Evolutionary conservation across 345 rosid genomes (phyloP).

Genomic region (Litchi chinensis): DNA sequence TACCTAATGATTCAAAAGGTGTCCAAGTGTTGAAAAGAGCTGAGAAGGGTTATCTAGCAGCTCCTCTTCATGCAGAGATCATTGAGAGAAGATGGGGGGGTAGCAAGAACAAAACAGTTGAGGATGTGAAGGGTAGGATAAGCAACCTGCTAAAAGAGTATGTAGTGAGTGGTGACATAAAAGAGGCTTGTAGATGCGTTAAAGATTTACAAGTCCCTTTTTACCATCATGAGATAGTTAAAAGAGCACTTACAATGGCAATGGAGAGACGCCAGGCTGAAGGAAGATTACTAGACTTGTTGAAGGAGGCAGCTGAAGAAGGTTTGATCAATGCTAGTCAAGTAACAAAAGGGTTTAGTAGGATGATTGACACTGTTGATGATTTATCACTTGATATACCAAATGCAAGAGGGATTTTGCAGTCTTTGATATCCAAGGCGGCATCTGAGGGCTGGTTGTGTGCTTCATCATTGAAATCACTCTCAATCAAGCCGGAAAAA

Average conservation of each 20-base stretch:
- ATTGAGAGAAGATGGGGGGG: conserved; percentile 85
- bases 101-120: conserved; percentile 74
- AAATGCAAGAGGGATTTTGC: conserved; percentile 53
- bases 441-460: conserved; percentile 89
- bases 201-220: conserved; percentile 80
- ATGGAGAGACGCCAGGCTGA: conserved; percentile 71
- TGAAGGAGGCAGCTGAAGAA: conserved; percentile 65
- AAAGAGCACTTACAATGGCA: conserved; percentile 69
- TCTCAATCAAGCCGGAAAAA: conserved; percentile 40
- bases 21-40: conserved; percentile 64
- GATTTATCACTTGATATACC: conserved; percentile 86
- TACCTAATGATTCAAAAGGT: conserved; percentile 60
- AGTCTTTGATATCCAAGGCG: conserved; percentile 72
- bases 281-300: conserved; percentile 53
- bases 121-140: conserved; percentile 75
- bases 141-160: conserved; percentile 64
- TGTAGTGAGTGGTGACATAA: conserved; percentile 69
- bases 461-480: conserved; percentile 71
- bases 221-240: conserved; percentile 88
- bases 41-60: conserved; percentile 72
- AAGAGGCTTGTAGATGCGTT: conserved; percentile 78
- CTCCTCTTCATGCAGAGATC: conserved; percentile 77
- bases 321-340: conserved; percentile 82
- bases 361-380: conserved; percentile 70
- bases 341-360: conserved; percentile 69